Conservation (phyloP, 164 flowering plant species). For the Vitis cinerea region DNA sequence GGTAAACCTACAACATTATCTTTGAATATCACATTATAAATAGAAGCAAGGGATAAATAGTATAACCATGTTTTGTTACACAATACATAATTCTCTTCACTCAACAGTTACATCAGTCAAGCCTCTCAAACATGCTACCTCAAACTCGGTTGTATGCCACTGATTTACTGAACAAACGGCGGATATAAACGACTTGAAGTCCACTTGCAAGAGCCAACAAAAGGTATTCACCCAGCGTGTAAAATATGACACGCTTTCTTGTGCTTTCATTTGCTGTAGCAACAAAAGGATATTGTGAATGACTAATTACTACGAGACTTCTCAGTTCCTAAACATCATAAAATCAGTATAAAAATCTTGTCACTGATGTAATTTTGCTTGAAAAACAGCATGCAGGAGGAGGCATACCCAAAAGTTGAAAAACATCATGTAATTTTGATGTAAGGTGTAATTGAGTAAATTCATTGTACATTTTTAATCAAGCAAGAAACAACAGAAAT, state of each 20-base stretch:
- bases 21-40: no score
- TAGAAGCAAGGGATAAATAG: background rate
- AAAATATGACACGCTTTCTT: slow-evolving; percentile 69
- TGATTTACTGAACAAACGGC: slow-evolving; percentile 86
- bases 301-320: background rate
- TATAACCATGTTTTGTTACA: no score
- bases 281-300: background rate
- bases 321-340: background rate
- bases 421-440: no score
- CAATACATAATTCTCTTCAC: no score
- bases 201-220: slow-evolving; percentile 62
- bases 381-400: no score
- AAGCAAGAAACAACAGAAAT: no score
- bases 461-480: no score
- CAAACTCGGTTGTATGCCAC: slow-evolving; percentile 91
- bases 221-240: slow-evolving; percentile 79
- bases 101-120: no score
- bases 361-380: no score
- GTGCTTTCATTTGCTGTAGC: slow-evolving; percentile 99
- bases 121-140: slow-evolving; percentile 3
- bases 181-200: slow-evolving; percentile 80
- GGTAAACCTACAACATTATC: no score
- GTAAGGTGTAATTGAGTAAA: no score
- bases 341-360: background rate
- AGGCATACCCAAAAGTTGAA: no score